Base-by-base conservation (phyloP, 208 protist genomes). In the Angomonas deanei region DNA sequence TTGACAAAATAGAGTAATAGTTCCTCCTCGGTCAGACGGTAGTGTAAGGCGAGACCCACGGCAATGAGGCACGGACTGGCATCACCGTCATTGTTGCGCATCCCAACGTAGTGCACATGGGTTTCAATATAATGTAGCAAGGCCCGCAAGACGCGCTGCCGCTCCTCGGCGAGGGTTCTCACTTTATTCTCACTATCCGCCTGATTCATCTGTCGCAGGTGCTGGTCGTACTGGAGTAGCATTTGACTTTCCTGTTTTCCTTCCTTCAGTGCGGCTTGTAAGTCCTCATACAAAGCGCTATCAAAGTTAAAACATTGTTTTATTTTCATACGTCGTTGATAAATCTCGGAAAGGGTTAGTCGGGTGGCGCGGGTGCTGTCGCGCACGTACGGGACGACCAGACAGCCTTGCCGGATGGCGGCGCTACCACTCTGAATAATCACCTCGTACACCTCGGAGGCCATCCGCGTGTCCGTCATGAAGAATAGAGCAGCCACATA, bases 21-120 rank as follows among this genome's bases (percentile, higher is more conserved):
- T 28, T 91, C 85, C 13, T 73, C 74, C 55, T 74, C 62, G 0
- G 76, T 86, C 55, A 92, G 66, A 0, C 64, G 62, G 13, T 56
- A 70, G 55, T 54, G 59, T 24, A 76, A 71, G 53, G 76, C 72
- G 33, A 86, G 66, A 10, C 82, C 84, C 64, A 92, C 79, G 21
- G 86, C 80, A 15, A 82, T 6, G 4, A 91, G 64, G 58, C 91
- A 92, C 0, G 85, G 85, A 68, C 81, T 92, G 13, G 88, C 80
- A 49, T 78, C 73, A 32, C 83, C 88, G 26, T 82, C 59, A 23
- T 82, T 78, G 56, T 90, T 71, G 53, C 90, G 78, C 31, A 90
- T 78, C 17, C 81, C 88, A 17, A 78, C 82, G 61, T 94, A 89
- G 57, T 73, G 61, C 64, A 94, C 88, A 39, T 77, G 49, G 36